Percentiles rank a stretch among this genome's conserved stretches.
Conservation (phyloP, 1,139 yeast genomes). For the Saccharomyces hybrid region DNA sequence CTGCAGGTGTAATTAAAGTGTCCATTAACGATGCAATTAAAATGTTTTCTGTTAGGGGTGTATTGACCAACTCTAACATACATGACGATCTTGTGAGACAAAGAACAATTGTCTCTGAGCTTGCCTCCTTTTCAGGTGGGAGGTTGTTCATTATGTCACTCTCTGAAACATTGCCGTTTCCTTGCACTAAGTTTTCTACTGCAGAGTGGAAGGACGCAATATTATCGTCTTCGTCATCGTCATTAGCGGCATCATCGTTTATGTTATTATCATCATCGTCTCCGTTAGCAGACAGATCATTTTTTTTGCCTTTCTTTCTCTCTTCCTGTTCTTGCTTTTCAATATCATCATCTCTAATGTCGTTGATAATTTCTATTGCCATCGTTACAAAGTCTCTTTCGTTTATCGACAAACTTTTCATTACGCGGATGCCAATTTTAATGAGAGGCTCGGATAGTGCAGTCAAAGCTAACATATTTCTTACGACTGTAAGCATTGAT, state of each 20-base stretch:
- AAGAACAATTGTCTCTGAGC: conserved; percentile 45
- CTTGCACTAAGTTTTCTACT: conserved; percentile 30
- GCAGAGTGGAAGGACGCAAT: conserved; percentile 50
- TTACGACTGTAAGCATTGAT: conserved; percentile 63
- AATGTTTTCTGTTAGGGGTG: conserved; percentile 57
- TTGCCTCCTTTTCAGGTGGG: conserved; percentile 22
- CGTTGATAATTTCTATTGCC: conserved; percentile 77
- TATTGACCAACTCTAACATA: conserved; percentile 60
- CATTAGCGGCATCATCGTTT: conserved; percentile 30
- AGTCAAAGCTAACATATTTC: conserved; percentile 50
- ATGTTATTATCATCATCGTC: conserved; percentile 18
- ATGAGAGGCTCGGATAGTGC: conserved; percentile 46
- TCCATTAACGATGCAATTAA: conserved; percentile 67
- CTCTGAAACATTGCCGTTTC: conserved; percentile 12
- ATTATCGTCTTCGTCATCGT: conserved; percentile 29
- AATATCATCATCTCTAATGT: conserved; percentile 64
- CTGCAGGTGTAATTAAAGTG: conserved; percentile 77
- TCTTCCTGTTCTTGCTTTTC: conserved; percentile 31
- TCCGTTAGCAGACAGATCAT: conserved; percentile 7
- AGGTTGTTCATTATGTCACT: conserved; percentile 20
- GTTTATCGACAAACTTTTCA: conserved; percentile 63
- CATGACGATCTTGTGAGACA: conserved; percentile 67
- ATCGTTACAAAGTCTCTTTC: conserved; percentile 80
- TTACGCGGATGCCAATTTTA: conserved; percentile 53
- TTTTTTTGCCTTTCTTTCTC: conserved; percentile 5